These are phyloP conservation scores for Tricholomella constricta DNA, from an alignment of 768 basidiomycete species.

Conservation along the genomic window DNA sequence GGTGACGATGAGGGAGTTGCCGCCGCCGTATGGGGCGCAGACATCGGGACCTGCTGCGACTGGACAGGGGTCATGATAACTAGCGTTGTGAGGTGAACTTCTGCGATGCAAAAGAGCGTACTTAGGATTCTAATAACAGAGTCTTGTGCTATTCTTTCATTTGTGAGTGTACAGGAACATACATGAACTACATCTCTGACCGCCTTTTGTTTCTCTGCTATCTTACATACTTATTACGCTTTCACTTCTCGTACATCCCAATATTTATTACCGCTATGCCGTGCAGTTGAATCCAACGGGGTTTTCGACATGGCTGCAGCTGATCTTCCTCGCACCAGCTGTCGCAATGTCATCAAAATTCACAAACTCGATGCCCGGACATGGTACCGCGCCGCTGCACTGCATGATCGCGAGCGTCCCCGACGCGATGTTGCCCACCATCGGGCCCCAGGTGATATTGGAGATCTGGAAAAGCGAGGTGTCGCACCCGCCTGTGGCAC, in stretches of 20 bases:
- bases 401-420: conserved; percentile 27
- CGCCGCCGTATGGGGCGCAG: conserved; percentile 34
- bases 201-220: no score
- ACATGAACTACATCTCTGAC: no score
- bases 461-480: conserved; percentile 36
- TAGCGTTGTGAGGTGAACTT: background rate
- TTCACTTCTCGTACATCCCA: background rate
- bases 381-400: conserved; percentile 36
- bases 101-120: no score
- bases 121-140: no score
- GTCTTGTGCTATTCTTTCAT: no score
- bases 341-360: conserved; percentile 22
- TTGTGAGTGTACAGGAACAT: no score
- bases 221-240: no score
- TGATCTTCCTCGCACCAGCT: conserved; percentile 15
- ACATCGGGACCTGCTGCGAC: background rate
- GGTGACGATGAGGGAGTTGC: conserved; percentile 35
- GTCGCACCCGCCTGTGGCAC: conserved; percentile 34
- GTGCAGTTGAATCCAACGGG: conserved; percentile 29
- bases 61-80: background rate
- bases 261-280: background rate
- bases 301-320: conserved; percentile 22
- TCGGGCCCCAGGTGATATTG: conserved; percentile 32
- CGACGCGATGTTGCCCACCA: conserved; percentile 24
- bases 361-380: conserved; percentile 23